Percentiles rank a stretch among this genome's conserved stretches.
Conservation (phyloP, 768 basidiomycete species). For the Calocera viscosa region DNA sequence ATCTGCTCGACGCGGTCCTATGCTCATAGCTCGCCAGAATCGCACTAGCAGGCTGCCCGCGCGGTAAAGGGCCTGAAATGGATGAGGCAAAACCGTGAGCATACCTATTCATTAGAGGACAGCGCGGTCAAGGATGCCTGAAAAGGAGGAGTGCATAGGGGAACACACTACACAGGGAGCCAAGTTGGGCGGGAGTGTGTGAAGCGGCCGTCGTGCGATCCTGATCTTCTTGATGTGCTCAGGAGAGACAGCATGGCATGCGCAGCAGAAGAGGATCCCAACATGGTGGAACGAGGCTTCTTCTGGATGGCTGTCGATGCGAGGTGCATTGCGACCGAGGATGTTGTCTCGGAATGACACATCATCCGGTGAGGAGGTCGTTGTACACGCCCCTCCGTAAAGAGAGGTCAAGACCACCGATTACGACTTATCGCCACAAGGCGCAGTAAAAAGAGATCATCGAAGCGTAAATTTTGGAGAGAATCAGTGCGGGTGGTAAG, state of each 20-base stretch:
- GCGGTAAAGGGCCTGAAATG: background rate
- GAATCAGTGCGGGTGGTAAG: too few relatives aligned
- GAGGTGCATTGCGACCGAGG: background rate
- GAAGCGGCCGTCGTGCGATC: background rate
- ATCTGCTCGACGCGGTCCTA: background rate
- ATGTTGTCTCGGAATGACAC: background rate
- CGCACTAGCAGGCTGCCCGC: background rate
- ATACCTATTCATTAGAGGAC: background rate
- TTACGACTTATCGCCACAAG: background rate
- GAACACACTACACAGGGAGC: background rate
- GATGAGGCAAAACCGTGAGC: background rate
- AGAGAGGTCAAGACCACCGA: too few relatives aligned
- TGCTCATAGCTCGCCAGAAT: background rate
- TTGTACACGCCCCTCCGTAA: too few relatives aligned
- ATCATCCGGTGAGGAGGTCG: background rate
- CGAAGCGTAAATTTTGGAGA: too few relatives aligned
- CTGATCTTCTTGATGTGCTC: background rate
- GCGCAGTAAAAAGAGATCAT: too few relatives aligned
- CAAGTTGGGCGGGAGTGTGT: background rate
- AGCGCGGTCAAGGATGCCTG: background rate
- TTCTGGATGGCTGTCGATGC: background rate
- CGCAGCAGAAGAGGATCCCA: background rate
- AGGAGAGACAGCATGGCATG: background rate
- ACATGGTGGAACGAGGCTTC: background rate
- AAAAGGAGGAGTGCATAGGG: background rate